A percentile compares a stretch with the other conserved stretches of the same genome.
phyloP scores from a whole-genome alignment of 2,329 filamentous ascomycete genomes.

The Scleromitrula shiraiana region DNA sequence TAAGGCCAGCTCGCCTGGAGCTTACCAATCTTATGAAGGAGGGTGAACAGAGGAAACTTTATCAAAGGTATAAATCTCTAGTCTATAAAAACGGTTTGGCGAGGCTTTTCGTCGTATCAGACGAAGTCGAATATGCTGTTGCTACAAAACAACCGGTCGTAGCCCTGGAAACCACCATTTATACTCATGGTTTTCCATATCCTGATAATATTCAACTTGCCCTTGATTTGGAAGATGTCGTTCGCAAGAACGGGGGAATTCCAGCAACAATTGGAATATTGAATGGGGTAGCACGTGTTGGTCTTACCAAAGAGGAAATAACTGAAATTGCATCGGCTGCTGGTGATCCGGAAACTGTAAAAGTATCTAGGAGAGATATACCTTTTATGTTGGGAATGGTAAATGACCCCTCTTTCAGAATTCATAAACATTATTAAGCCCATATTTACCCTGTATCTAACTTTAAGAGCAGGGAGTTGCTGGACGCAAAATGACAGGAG shows the following conservation, averaged over 20 bases:
- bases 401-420: too few species aligned
- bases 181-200: constrained; percentile 83
- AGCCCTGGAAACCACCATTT: constrained; percentile 91
- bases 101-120: background rate
- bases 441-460: constrained; percentile 6
- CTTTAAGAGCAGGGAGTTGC: constrained; percentile 46
- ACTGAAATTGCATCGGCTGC: constrained; percentile 58
- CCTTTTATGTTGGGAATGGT: constrained; percentile 73
- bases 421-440: too few species aligned
- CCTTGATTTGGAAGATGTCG: constrained; percentile 67
- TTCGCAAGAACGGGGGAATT: constrained; percentile 72
- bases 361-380: constrained; percentile 82
- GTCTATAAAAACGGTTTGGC: background rate
- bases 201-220: constrained; percentile 69
- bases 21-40: too few species aligned
- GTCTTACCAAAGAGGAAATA: constrained; percentile 65
- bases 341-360: constrained; percentile 59
- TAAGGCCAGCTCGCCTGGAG: too few species aligned
- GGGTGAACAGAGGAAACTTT: too few species aligned
- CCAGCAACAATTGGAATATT: constrained; percentile 89
- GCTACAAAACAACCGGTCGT: constrained; percentile 72
- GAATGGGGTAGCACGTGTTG: constrained; percentile 74
- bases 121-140: constrained; percentile 71
- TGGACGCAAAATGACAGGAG: constrained; percentile 68
- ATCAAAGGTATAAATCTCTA: too few species aligned